Conservation (phyloP, 2,329 filamentous ascomycete genomes). For the Arthrobotrys iridis region DNA sequence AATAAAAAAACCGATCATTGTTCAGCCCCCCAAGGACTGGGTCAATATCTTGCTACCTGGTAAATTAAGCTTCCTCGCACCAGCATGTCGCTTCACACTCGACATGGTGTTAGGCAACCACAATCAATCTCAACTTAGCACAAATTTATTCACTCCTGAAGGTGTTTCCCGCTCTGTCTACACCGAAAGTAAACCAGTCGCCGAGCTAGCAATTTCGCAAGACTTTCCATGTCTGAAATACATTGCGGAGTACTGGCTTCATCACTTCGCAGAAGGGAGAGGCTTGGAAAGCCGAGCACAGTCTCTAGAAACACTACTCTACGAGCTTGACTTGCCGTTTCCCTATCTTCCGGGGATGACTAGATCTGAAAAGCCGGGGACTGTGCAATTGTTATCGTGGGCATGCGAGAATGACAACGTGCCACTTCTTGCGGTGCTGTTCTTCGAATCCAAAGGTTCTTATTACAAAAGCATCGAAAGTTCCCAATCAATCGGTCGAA, state of each 20-base stretch:
- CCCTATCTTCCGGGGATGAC: not conserved
- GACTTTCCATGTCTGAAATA: slow-evolving; percentile 15
- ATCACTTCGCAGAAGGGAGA: slow-evolving; percentile 2
- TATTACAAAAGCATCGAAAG: too few relatives aligned
- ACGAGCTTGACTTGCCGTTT: not conserved
- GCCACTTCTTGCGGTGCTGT: not conserved
- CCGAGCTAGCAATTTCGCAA: not conserved
- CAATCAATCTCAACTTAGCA: not conserved
- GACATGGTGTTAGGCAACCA: not conserved
- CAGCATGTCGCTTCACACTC: not conserved
- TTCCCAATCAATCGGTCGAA: too few relatives aligned
- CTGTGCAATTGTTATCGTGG: not conserved
- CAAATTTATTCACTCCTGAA: not conserved
- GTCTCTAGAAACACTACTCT: not conserved
- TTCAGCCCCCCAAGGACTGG: not conserved
- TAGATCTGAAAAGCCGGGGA: not conserved
- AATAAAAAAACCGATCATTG: not conserved
- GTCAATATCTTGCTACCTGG: not conserved
- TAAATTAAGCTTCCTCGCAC: not conserved
- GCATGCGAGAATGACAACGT: slow-evolving; percentile 11
- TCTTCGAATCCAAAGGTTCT: not conserved
- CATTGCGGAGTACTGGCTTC: slow-evolving; percentile 1
- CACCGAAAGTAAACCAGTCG: not conserved
- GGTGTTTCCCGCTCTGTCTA: not conserved
- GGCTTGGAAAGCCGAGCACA: not conserved